A percentile compares a stretch with the other conserved stretches of the same genome.
Conservation (phyloP, 129 eudicot species). For the Lactuca saligna region DNA sequence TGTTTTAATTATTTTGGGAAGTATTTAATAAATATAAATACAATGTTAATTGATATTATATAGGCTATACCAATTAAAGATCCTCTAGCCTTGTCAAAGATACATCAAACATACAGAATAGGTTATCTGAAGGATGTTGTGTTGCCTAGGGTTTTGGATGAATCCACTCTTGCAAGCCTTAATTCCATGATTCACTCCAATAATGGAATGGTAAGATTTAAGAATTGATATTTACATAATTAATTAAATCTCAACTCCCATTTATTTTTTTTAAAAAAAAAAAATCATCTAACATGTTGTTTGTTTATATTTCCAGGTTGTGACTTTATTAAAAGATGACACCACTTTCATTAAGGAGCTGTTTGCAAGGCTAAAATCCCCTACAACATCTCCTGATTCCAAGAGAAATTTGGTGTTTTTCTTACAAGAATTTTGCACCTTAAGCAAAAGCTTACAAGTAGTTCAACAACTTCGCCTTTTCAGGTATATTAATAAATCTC, state of each 20-base stretch:
- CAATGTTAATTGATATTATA: background rate
- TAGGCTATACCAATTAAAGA: constrained; percentile 96
- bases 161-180: constrained; percentile 63
- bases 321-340: constrained; percentile 82
- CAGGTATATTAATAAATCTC: constrained; percentile 54
- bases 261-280: background rate
- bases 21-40: background rate
- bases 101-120: constrained; percentile 90
- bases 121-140: constrained; percentile 88
- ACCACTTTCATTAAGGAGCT: constrained; percentile 71
- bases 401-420: constrained; percentile 75
- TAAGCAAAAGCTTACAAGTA: constrained; percentile 89
- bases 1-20: background rate
- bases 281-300: background rate
- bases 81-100: constrained; percentile 72
- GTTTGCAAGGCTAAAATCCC: constrained; percentile 70
- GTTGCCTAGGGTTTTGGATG: constrained; percentile 79
- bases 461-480: constrained; percentile 76
- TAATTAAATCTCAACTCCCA: background rate
- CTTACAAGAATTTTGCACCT: constrained; percentile 83
- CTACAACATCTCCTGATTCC: constrained; percentile 61
- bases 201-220: constrained; percentile 71
- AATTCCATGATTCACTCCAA: constrained; percentile 86
- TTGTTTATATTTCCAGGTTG: constrained; percentile 53
- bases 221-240: constrained; percentile 1